A percentile compares a stretch with the other conserved stretches of the same genome.
phyloP scores from a whole-genome alignment of 495 filamentous ascomycete genomes.

The Pseudotulostoma volvatum region DNA sequence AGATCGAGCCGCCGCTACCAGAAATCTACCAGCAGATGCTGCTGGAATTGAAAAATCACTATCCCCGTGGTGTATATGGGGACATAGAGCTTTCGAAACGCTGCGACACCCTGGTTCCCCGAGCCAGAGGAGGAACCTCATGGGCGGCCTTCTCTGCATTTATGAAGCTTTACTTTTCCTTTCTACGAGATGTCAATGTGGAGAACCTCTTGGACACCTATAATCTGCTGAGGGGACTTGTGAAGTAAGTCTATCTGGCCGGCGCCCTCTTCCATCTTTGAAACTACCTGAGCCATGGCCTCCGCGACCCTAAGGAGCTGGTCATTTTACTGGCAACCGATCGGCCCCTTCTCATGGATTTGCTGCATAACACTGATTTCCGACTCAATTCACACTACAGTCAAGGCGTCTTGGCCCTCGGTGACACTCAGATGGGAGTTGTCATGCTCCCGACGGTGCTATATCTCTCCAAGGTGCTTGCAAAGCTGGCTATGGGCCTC shows the following conservation, averaged over 20 bases:
- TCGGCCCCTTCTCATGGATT: too few relatives aligned
- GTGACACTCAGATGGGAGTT: conserved; percentile 58
- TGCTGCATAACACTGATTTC: not conserved
- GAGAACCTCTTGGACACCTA: conserved; percentile 61
- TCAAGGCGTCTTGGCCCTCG: conserved; percentile 65
- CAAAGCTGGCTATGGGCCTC: conserved; percentile 64
- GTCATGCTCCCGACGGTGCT: conserved; percentile 64
- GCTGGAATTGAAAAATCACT: conserved; percentile 42
- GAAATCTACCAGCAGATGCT: conserved; percentile 49
- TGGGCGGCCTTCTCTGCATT: conserved; percentile 66
- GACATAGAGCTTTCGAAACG: conserved; percentile 41
- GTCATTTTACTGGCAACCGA: too few relatives aligned
- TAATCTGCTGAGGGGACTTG: conserved; percentile 48
- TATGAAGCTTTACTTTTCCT: conserved; percentile 61
- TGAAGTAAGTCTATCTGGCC: conserved; percentile 54
- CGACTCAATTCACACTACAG: conserved; percentile 14
- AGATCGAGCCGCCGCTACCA: conserved; percentile 48
- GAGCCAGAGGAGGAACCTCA: conserved; percentile 39
- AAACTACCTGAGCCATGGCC: too few relatives aligned
- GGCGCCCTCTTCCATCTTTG: too few relatives aligned
- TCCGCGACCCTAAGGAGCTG: too few relatives aligned
- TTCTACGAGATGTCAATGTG: conserved; percentile 62
- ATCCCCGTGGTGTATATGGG: conserved; percentile 30
- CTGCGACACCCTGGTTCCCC: conserved; percentile 39
- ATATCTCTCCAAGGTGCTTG: conserved; percentile 56